These are phyloP conservation scores for Zasmidium citrigriseum DNA, from an alignment of 2,329 filamentous ascomycete genomes.

Conservation along the genomic window DNA sequence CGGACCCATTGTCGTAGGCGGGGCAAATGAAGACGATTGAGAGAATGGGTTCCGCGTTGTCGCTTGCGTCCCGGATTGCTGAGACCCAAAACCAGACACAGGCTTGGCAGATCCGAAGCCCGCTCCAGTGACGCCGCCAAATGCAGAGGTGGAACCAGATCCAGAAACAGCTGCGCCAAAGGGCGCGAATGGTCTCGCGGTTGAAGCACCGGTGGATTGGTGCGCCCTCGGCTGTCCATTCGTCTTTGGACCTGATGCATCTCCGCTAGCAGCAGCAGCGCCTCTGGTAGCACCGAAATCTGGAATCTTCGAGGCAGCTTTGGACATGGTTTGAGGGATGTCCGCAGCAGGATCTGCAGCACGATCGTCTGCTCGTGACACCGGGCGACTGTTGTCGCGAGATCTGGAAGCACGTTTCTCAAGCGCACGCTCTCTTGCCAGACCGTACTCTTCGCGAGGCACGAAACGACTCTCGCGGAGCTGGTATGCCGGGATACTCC, in stretches of 20 bases:
- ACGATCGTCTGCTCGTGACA: slow-evolving; percentile 15
- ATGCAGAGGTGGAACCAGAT: background rate
- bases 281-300: background rate
- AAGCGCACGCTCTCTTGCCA: slow-evolving; percentile 35
- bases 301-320: background rate
- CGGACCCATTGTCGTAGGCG: background rate
- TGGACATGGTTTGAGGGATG: background rate
- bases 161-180: background rate
- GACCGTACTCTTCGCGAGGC: slow-evolving; percentile 36
- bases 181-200: background rate
- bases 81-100: background rate
- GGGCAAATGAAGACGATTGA: slow-evolving; percentile 15
- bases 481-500: slow-evolving; percentile 37
- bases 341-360: background rate
- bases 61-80: background rate
- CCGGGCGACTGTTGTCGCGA: slow-evolving; percentile 18
- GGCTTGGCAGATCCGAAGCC: background rate
- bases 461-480: slow-evolving; percentile 39
- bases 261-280: background rate
- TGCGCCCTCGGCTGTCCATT: background rate
- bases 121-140: too few species aligned
- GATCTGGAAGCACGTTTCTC: slow-evolving; percentile 27
- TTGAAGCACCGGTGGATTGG: background rate
- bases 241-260: background rate
- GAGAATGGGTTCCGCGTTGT: slow-evolving; percentile 16